Evolutionary conservation across 352 stramenopile genomes (phyloP).

Genomic region (Pythium graminicola): DNA sequence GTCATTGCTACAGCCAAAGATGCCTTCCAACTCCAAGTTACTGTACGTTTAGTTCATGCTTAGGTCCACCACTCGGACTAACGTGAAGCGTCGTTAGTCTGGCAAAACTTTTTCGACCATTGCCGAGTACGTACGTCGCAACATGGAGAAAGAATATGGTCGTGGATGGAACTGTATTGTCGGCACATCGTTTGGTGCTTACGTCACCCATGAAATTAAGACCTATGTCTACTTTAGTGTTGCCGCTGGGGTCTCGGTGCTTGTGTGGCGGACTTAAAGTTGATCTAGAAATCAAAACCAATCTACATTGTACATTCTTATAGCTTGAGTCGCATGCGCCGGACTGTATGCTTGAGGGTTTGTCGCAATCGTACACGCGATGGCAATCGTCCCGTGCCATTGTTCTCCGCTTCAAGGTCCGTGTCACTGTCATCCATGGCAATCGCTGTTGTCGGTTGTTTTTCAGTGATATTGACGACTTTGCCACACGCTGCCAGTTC

Average conservation of each 20-base stretch:
- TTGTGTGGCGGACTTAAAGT: constrained; percentile 88
- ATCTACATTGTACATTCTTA: no score
- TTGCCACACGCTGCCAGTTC: constrained; percentile 55
- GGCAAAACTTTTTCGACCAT: constrained; percentile 91
- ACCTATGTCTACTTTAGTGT: constrained; percentile 95
- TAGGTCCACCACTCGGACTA: not conserved
- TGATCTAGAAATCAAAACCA: no score
- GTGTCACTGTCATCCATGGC: constrained; percentile 33
- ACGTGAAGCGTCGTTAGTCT: constrained; percentile 32
- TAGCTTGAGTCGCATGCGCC: constrained; percentile 45
- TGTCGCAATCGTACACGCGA: constrained; percentile 27
- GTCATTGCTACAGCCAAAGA: constrained; percentile 85
- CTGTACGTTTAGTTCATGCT: constrained; percentile 24
- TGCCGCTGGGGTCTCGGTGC: constrained; percentile 84
- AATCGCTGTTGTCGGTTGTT: constrained; percentile 33
- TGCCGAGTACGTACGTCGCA: constrained; percentile 86
- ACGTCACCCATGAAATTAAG: constrained; percentile 95
- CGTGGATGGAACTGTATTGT: constrained; percentile 92
- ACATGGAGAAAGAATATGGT: constrained; percentile 91
- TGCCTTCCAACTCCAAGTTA: constrained; percentile 88
- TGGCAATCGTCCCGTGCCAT: constrained; percentile 10
- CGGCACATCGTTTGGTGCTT: constrained; percentile 87
- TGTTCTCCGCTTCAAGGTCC: constrained; percentile 26
- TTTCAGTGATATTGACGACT: constrained; percentile 49
- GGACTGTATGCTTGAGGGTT: constrained; percentile 37